Conservation (phyloP, 345 rosid genomes). For the Populus deltoides region DNA sequence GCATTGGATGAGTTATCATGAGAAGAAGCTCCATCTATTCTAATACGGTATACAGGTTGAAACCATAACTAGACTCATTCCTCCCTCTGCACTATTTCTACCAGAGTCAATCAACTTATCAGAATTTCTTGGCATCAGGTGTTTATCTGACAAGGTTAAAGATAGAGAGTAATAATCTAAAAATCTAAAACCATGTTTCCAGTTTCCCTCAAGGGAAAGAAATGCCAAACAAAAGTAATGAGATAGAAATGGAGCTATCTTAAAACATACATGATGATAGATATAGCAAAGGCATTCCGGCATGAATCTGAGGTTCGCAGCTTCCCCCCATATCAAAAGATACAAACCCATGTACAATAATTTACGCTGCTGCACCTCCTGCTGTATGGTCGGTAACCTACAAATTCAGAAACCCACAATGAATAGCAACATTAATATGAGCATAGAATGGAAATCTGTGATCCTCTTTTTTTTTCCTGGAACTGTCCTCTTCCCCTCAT, state of each 20-base stretch:
- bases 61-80: neutral
- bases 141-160: neutral
- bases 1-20: neutral
- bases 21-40: neutral
- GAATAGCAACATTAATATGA: neutral
- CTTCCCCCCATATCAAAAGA: conserved; percentile 99
- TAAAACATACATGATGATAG: conserved; percentile 88
- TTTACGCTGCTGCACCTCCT: conserved; percentile 98
- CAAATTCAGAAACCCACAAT: conserved; percentile 15
- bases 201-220: neutral
- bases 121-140: neutral
- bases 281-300: conserved; percentile 99
- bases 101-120: conserved; percentile 1
- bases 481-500: neutral
- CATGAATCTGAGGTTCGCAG: conserved; percentile 98
- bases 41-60: neutral
- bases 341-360: conserved; percentile 90
- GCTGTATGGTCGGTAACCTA: conserved; percentile 99
- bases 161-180: neutral
- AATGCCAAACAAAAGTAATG: neutral
- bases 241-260: neutral
- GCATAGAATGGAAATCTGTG: neutral
- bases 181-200: neutral
- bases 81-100: neutral
- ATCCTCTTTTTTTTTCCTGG: neutral